Conservation (phyloP, 2,329 filamentous ascomycete genomes). For the Camptophora hylomeconis region DNA sequence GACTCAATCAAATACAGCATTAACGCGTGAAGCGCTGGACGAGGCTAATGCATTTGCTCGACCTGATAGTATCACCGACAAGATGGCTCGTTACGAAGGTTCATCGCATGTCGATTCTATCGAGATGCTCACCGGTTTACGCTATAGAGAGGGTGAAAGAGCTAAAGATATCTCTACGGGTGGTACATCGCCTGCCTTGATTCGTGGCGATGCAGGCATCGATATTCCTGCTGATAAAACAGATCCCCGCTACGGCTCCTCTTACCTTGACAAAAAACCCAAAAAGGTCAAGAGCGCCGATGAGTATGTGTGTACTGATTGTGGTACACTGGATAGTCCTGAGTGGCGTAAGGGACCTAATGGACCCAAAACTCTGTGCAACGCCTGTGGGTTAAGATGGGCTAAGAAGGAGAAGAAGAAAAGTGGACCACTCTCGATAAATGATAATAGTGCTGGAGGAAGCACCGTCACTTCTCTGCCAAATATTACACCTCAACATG, state of each 20-base stretch:
- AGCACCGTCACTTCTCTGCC: no score
- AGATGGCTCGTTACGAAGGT: slow-evolving; percentile 71
- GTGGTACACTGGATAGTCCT: slow-evolving; percentile 83
- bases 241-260: slow-evolving; percentile 42
- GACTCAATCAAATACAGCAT: slow-evolving; percentile 47
- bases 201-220: slow-evolving; percentile 77
- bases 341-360: slow-evolving; percentile 93
- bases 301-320: slow-evolving; percentile 93
- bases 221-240: slow-evolving; percentile 63
- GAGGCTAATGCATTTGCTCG: slow-evolving; percentile 52
- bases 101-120: slow-evolving; percentile 72
- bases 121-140: slow-evolving; percentile 80
- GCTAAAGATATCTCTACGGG: slow-evolving; percentile 81
- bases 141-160: slow-evolving; percentile 78
- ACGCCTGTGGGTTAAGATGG: slow-evolving; percentile 74
- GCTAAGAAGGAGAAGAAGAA: slow-evolving; percentile 67
- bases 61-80: slow-evolving; percentile 67
- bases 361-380: slow-evolving; percentile 88
- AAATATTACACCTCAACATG: no score
- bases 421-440: no score
- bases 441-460: no score
- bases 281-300: slow-evolving; percentile 70
- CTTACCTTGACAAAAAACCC: slow-evolving; percentile 51
- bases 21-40: slow-evolving; percentile 71
- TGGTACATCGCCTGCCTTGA: slow-evolving; percentile 63